A percentile compares a stretch with the other conserved stretches of the same genome.
phyloP scores from a whole-genome alignment of 208 protist species.

The Acanthamoeba triangularis region DNA sequence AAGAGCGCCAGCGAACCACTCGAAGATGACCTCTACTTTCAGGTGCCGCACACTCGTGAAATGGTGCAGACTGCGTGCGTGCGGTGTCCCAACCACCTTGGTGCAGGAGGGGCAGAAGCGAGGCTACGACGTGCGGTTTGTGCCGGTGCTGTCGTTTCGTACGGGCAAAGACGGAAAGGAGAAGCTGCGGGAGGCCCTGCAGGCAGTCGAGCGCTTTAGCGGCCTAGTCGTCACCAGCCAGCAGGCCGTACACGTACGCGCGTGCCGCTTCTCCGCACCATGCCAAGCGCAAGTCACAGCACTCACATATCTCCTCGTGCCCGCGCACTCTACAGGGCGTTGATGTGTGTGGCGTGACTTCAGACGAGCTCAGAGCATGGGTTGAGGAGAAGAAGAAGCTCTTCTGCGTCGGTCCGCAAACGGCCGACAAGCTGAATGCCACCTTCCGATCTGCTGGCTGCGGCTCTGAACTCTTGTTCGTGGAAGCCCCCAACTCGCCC shows the following conservation, averaged over 20 bases:
- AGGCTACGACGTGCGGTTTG: slow-evolving; percentile 38
- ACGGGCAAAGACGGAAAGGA: neutral
- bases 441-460: neutral
- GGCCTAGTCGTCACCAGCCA: slow-evolving; percentile 54
- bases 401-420: slow-evolving; percentile 44
- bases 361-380: neutral
- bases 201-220: neutral
- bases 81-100: neutral
- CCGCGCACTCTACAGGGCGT: neutral
- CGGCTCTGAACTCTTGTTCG: neutral
- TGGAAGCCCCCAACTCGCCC: no score
- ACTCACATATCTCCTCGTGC: neutral
- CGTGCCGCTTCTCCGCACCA: neutral
- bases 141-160: slow-evolving; percentile 52
- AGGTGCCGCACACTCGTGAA: neutral
- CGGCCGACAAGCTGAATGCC: neutral
- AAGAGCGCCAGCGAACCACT: slow-evolving; percentile 9
- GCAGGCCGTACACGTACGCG: slow-evolving; percentile 48
- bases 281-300: neutral
- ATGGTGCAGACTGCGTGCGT: neutral
- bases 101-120: neutral
- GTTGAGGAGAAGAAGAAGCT: neutral
- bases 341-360: neutral
- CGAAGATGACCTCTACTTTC: slow-evolving; percentile 9
- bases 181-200: neutral